Base-by-base conservation (phyloP, 108 stramenopile species). In the Mediolabrus comicus region DNA sequence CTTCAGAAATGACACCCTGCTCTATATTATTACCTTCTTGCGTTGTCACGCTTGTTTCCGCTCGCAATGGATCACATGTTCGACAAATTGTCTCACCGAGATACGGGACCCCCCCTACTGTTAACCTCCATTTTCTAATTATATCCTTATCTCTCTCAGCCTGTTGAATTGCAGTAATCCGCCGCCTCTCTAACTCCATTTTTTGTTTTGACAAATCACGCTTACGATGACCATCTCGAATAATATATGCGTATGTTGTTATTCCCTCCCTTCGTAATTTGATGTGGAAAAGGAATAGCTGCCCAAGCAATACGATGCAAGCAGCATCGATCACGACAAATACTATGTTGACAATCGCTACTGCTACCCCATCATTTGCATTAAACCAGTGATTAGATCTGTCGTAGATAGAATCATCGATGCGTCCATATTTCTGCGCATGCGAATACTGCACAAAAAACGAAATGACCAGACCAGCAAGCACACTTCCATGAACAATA, bases 221-320 rank as follows among this genome's bases (percentile, higher is more conserved):
- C 68, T 87, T 80, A 27, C 53, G 19, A 35, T 82, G 77, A 24
- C 73, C 77, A 60, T 90, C 89, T 58, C 66, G 58, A 6, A 92
- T 69, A 67, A 97, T 95, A 65, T 80, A 97, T 69, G 91, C 76
- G 62, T 95, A 97, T 4, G 96, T 97, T 60, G 92, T 87, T n/a
- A 94, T 65, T 5, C 78, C 80, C 67, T 90, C 69, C 24, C 65
- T 62, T 52, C 82, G 76, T 36, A 97, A 69, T 32, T 72, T 75
- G 27, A 89, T 52, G 64, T 97, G 96, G 59, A 97, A 97, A 3
- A 70, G 17, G 33, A 87, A 70, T 36, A 97, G 67, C 77, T 97
- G 96, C 10, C 41, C 49, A 9, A 87, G 58, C 39, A 86, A 59
- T 7, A 82, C 65, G 31, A 91, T 59, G 39, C 79, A 72, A 32